Conservation (phyloP, 441 rosid species). For the Aleurites moluccanus region DNA sequence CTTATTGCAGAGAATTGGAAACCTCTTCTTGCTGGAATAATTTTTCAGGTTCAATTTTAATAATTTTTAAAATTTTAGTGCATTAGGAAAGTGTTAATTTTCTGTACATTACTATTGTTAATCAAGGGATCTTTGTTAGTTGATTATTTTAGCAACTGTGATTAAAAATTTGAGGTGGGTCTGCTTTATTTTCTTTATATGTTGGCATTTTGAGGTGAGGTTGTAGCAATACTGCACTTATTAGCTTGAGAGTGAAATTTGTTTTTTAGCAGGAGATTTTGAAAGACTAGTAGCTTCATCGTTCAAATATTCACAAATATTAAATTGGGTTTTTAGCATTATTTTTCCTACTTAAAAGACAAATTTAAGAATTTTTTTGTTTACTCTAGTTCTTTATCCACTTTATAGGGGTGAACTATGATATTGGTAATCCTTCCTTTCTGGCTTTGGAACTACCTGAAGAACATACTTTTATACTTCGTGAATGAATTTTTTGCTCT, state of each 20-base stretch:
- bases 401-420: neutral
- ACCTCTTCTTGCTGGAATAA: slow-evolving; percentile 73
- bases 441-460: neutral
- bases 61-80: neutral
- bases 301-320: neutral
- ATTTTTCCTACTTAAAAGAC: too few relatives aligned
- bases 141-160: neutral
- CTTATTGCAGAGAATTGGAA: slow-evolving; percentile 84
- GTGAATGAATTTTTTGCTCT: neutral
- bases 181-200: neutral
- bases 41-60: slow-evolving; percentile 67
- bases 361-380: neutral
- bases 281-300: neutral
- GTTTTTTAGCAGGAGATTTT: neutral
- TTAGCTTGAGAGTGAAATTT: neutral
- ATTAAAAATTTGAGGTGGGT: neutral
- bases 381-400: neutral
- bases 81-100: too few relatives aligned
- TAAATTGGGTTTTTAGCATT: too few relatives aligned
- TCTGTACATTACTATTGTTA: neutral
- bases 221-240: neutral
- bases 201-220: neutral
- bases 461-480: neutral
- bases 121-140: neutral
- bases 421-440: neutral